Evolutionary conservation across 1,284 basidiomycete species (phyloP), one percentile per base, ranked within the genome.

Genomic region (Tilletia indica): DNA sequence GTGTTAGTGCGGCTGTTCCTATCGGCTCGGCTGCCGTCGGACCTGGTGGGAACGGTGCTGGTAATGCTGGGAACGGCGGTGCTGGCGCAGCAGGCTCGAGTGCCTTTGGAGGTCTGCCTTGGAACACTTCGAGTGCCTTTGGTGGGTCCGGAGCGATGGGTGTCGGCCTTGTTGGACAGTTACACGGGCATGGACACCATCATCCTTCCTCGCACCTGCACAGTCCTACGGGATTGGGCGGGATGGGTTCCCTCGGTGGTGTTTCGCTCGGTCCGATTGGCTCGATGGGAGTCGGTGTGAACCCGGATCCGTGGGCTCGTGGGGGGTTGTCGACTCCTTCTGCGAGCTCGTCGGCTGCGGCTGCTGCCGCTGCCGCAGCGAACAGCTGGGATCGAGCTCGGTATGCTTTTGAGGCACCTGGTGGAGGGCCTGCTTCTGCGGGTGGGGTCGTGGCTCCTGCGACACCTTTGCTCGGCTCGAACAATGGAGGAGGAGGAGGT

Each of bases 301-400:
- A 54, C 25, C 45, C 25, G 45, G 79, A 80, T 45, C 80, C 74
- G 19, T 80, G 78, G 77, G 73, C 75, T 2, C 70, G 76, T 8
- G 25, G 76, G 12, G 25, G 58, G 31, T 31, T 36, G 14, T 38
- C 58, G 21, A 21, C 38, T 14, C 64, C 31, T 11, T 45, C 64
- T 5, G 5, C 6, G 4, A 34, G n/a, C n/a, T 63, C 58, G 38
- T 63, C 58, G 25, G 31, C 58, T 16, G 58, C n/a, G 3, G 58
- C 25, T n/a, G 58, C n/a, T 39, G 31, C 58, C 1, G 31, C 12
- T 42, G 14, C 63, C 8, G 74, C 72, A 19, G 70, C 67, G 9
- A 72, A 69, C 42, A 68, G 73, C 67, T 83, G 82, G 82, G 81
- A 83, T 64, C 77, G 80, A 6, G 81, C 82, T 45, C 76, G 81